A percentile compares a stretch with the other conserved stretches of the same genome.
Conservation (phyloP, 768 basidiomycete genomes). For the Russula virescens region DNA sequence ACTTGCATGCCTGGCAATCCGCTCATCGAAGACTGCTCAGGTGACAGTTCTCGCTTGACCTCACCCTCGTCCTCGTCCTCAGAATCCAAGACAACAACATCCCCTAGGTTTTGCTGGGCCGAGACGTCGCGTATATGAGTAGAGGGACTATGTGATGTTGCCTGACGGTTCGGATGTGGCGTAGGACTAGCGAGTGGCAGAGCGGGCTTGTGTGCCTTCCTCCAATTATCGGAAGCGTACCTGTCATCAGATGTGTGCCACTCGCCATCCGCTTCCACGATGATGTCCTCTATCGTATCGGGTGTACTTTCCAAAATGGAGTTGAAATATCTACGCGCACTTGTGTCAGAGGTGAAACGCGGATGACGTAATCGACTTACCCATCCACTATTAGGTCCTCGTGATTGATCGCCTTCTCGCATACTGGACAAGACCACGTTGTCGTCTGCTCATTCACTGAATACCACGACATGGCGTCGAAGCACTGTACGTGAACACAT, state of each 20-base stretch:
- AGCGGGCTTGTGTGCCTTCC: conserved; percentile 41
- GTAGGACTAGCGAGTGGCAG: conserved; percentile 21
- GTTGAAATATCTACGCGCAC: conserved; percentile 72
- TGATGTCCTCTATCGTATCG: conserved; percentile 82
- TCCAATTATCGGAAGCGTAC: conserved; percentile 72
- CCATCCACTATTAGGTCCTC: conserved; percentile 90
- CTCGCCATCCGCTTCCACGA: conserved; percentile 90
- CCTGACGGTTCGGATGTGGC: not conserved
- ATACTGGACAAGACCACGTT: conserved; percentile 92
- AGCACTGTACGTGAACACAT: conserved; percentile 91
- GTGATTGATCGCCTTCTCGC: conserved; percentile 69
- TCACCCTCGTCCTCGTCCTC: conserved; percentile 68
- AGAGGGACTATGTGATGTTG: not conserved
- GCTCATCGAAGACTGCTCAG: conserved; percentile 22
- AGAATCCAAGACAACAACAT: conserved; percentile 60
- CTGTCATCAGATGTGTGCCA: conserved; percentile 94
- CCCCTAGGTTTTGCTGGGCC: conserved; percentile 35
- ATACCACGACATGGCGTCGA: conserved; percentile 92
- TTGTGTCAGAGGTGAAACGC: not conserved
- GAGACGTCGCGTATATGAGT: not conserved
- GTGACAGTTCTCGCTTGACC: conserved; percentile 72
- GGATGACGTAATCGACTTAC: conserved; percentile 39
- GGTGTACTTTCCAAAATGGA: conserved; percentile 73
- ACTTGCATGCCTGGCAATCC: conserved; percentile 37
- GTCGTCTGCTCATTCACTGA: conserved; percentile 95